These are phyloP conservation scores for Pisolithus marmoratus DNA, from an alignment of 768 basidiomycete species.

Conservation along the genomic window DNA sequence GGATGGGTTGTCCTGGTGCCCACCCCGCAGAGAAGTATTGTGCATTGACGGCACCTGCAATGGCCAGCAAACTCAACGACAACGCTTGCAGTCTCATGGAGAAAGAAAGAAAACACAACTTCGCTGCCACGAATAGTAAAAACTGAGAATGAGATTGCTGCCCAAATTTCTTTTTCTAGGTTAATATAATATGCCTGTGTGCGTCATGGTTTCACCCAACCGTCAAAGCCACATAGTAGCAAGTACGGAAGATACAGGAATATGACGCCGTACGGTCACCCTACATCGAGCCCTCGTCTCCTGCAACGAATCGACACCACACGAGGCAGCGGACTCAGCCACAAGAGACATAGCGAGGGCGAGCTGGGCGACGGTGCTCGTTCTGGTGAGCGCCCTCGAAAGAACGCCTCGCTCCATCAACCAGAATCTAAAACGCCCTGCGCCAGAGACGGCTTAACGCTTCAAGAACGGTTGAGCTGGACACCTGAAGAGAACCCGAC, in stretches of 20 bases:
- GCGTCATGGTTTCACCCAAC: slow-evolving; percentile 80
- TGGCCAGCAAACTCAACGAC: slow-evolving; percentile 24
- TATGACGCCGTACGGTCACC: slow-evolving; percentile 59
- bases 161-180: not conserved
- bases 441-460: slow-evolving; percentile 43
- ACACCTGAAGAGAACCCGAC: slow-evolving; percentile 42
- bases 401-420: slow-evolving; percentile 72
- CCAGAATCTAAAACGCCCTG: slow-evolving; percentile 62
- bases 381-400: slow-evolving; percentile 46
- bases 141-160: not conserved
- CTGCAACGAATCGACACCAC: slow-evolving; percentile 49
- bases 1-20: slow-evolving; percentile 62
- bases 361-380: slow-evolving; percentile 33
- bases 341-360: slow-evolving; percentile 27
- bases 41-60: slow-evolving; percentile 33
- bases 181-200: slow-evolving; percentile 36
- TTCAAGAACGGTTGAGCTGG: slow-evolving; percentile 59
- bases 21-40: slow-evolving; percentile 83
- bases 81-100: slow-evolving; percentile 49
- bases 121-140: too few species aligned
- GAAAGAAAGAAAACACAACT: too few species aligned
- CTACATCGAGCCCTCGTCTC: slow-evolving; percentile 39
- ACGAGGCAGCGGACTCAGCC: slow-evolving; percentile 39
- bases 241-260: slow-evolving; percentile 76
- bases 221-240: slow-evolving; percentile 80